Base-by-base conservation (phyloP, 805 yeast species). In the Yarrowia keelungensis region DNA sequence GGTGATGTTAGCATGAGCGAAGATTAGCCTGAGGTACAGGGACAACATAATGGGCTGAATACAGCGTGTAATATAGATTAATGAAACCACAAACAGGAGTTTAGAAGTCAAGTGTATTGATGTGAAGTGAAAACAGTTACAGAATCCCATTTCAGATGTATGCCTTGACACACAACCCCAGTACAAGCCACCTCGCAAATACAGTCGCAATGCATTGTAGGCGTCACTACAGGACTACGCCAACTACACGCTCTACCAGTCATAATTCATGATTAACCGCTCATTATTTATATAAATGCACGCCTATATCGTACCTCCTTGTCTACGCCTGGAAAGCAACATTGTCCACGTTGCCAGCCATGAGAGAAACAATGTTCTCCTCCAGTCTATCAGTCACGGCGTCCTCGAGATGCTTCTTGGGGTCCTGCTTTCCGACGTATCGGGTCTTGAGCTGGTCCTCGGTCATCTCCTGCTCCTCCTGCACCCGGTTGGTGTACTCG, bases 391-490 rank as follows among this genome's bases (percentile, higher is more conserved):
- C 82, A 72, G 91, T 96, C 11, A 97, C 96, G 0, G 96, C 90
- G 71, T 91, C 97, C 59, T 89, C 85, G 74, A 95, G 83, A 81
- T 95, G 99, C 82, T 94, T 95, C 87, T 96, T 95, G 50, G 99
- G 99, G 79, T 95, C 99, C 80, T 94, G 98, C 78, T 92, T 93
- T 74, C 99, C 99, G 45, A 95, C 98, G 76, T 94, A 96, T 77
- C 99, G 88, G 8, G 97, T 94, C 79, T 91, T 92, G 73, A 94
- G 85, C 79, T 93, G 95, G 49, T 91, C 97, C 75, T 90, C 96
- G 56, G 87, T 82, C 73, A 95, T 82, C 72, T 91, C 97, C 77
- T 89, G 90, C 78, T 95, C 99, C 79, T 96, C 98, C 73, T 89
- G 85, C 65, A 96, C 93, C 76, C 98, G 86, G 76, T 89, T 89